Base-by-base conservation (phyloP, 768 basidiomycete species). In the Gloeopeniophorella convolvens region DNA sequence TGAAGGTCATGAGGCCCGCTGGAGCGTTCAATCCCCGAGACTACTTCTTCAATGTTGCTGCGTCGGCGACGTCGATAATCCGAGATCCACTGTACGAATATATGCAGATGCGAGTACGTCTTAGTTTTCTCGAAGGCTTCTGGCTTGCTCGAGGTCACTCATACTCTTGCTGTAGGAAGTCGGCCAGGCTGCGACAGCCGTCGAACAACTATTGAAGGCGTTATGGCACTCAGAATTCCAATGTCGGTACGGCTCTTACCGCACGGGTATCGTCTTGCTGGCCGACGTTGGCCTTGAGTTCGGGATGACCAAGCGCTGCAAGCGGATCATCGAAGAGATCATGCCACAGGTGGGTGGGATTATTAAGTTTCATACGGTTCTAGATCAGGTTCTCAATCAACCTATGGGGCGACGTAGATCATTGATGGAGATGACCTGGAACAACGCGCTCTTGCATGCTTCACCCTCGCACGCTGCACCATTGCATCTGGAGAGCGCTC, bases 191-290 rank as follows among this genome's bases (percentile, higher is more conserved):
- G 70, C 80, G 18, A 70, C 73, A 20, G 71, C 78, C 2, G 73
- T 89, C 15, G 80, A 88, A 24, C 76, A 78, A 34, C 69, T 92
- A 21, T 68, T 93, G 23, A 79, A 74, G 49, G 78, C 83, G 2
- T 63, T 91, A 31, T 91, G 89, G 86, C 74, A 85, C 51, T 79
- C 89, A 0, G 88, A 92, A 64, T 88, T 87, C 61, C 77, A 87
- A 46, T 78, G 80, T 45, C 77, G 82, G 48, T 77, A 81, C 59
- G 72, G 74, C 13, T 63, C 80, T 20, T 87, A 91, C 60, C 74
- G 89, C 48, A 77, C 79, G 3, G 82, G 78, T 0, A 73, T 85
- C 27, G 73, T 85, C 51, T 63, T 90, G 27, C 74, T 92, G 16
- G 89, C 90, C 1, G 90, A 93, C 59, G 67, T 88, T 53, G 79